A percentile compares a stretch with the other conserved stretches of the same genome.
phyloP scores from a whole-genome alignment of 1,284 basidiomycete genomes.

The Melampsora abietis-canadensis region DNA sequence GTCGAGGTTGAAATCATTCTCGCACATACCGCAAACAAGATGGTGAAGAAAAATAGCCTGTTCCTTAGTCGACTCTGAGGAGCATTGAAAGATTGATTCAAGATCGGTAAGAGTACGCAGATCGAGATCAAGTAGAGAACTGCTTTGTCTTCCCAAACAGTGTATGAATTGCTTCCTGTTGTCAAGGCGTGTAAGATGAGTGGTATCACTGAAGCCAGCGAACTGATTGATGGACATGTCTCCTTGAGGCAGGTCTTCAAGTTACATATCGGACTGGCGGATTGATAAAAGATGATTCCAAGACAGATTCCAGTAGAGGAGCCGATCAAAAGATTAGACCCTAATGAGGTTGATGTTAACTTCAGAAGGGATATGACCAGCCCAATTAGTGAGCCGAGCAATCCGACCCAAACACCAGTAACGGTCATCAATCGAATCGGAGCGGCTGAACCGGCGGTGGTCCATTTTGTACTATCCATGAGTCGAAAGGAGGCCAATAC shows the following conservation, averaged over 20 bases:
- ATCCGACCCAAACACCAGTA: background rate
- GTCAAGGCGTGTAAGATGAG: slow-evolving; percentile 19
- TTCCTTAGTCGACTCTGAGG: slow-evolving; percentile 68
- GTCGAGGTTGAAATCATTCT: slow-evolving; percentile 72
- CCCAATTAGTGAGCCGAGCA: background rate
- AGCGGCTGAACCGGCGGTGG: background rate
- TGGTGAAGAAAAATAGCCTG: slow-evolving; percentile 69
- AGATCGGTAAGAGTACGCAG: slow-evolving; percentile 59
- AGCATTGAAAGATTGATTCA: slow-evolving; percentile 58
- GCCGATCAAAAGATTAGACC: slow-evolving; percentile 6
- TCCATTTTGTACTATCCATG: slow-evolving; percentile 7
- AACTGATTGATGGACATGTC: slow-evolving; percentile 10
- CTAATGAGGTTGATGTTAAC: slow-evolving; percentile 43
- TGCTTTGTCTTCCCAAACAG: slow-evolving; percentile 88
- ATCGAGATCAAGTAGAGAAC: slow-evolving; percentile 70
- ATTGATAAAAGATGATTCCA: slow-evolving; percentile 10
- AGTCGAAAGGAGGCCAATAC: slow-evolving; percentile 43
- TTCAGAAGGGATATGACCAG: slow-evolving; percentile 30
- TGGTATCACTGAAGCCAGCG: slow-evolving; percentile 12
- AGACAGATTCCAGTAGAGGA: slow-evolving; percentile 13
- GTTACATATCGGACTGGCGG: background rate
- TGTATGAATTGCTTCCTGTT: slow-evolving; percentile 70
- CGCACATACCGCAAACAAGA: slow-evolving; percentile 66
- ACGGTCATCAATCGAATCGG: slow-evolving; percentile 3
- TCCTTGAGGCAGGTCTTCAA: slow-evolving; percentile 2